Evolutionary conservation across 1,284 basidiomycete species (phyloP).

Genomic region (Vanrija sp.): DNA sequence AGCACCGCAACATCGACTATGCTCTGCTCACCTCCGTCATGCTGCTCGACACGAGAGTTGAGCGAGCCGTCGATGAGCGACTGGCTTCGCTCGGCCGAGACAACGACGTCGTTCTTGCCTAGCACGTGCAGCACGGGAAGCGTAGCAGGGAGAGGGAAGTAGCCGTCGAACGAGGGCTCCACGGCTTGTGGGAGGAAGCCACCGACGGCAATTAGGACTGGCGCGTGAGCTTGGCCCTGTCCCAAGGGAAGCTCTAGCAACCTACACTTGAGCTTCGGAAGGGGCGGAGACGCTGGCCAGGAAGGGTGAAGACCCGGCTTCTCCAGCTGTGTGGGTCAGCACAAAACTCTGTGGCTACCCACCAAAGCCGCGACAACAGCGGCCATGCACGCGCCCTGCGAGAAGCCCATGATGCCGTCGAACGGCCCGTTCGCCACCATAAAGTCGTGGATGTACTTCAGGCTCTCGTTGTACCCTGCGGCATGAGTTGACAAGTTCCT

Average conservation of each 20-base stretch:
- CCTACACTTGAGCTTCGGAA: conserved; percentile 59
- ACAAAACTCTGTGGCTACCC: conserved; percentile 27
- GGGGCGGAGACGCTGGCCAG: conserved; percentile 63
- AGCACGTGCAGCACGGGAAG: conserved; percentile 78
- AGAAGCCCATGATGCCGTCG: conserved; percentile 75
- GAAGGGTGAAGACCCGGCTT: conserved; percentile 58
- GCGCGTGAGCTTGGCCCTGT: conserved; percentile 59
- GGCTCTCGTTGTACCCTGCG: conserved; percentile 61
- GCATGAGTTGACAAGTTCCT: conserved; percentile 7
- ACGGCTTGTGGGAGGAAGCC: conserved; percentile 41
- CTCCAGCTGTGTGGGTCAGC: conserved; percentile 51
- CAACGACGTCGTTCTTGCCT: conserved; percentile 74
- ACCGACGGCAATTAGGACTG: conserved; percentile 57
- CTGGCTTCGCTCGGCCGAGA: conserved; percentile 66
- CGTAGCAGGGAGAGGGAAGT: conserved; percentile 43
- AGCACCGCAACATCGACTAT: too few relatives aligned
- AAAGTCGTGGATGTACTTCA: conserved; percentile 50
- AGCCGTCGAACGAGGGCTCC: conserved; percentile 53
- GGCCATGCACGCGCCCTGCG: conserved; percentile 78
- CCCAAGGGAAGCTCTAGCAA: conserved; percentile 17
- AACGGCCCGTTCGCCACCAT: conserved; percentile 50
- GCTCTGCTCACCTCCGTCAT: conserved; percentile 43
- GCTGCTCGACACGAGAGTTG: conserved; percentile 44
- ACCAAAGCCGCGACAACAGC: conserved; percentile 69
- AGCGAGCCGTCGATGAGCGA: conserved; percentile 59